Conservation (phyloP, 345 rosid species). For the Rhizophora mangle region DNA sequence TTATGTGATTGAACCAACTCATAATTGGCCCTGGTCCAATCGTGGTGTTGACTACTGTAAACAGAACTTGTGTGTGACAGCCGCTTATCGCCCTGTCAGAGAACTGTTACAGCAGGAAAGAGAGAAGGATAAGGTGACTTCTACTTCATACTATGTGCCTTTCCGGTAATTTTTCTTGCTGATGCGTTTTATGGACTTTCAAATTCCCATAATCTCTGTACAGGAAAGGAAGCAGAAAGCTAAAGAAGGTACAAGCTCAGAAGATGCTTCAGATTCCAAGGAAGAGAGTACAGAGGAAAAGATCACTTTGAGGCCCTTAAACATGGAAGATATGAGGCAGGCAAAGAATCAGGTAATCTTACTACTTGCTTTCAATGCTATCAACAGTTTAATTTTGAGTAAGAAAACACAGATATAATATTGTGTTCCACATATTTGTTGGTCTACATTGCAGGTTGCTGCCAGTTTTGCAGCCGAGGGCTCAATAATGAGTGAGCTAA, state of each 20-base stretch:
- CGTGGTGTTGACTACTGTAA: slow-evolving; percentile 23
- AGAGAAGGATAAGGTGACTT: slow-evolving; percentile 63
- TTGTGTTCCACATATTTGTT: too few species aligned
- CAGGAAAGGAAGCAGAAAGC: slow-evolving; percentile 70
- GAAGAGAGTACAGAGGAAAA: slow-evolving; percentile 57
- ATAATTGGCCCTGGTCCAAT: slow-evolving; percentile 12
- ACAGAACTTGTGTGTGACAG: slow-evolving; percentile 91
- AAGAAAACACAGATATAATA: too few species aligned
- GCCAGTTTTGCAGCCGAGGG: slow-evolving; percentile 89
- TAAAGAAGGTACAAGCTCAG: slow-evolving; percentile 52
- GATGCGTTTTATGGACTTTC: background rate
- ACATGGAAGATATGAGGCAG: slow-evolving; percentile 88
- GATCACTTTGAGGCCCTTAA: slow-evolving; percentile 65
- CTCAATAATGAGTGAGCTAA: slow-evolving; percentile 68
- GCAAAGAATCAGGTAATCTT: slow-evolving; percentile 83
- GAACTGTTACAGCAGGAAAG: slow-evolving; percentile 85
- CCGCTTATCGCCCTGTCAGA: slow-evolving; percentile 93
- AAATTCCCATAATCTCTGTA: background rate
- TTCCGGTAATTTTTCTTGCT: too few species aligned
- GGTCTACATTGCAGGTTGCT: slow-evolving; percentile 54
- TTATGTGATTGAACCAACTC: background rate
- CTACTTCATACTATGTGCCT: background rate
- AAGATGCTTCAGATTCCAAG: slow-evolving; percentile 41
- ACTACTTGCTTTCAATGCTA: background rate
- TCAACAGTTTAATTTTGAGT: too few species aligned